Base-by-base conservation (phyloP, 371 early-diverging fungal species). In the Mortierella sp. region DNA sequence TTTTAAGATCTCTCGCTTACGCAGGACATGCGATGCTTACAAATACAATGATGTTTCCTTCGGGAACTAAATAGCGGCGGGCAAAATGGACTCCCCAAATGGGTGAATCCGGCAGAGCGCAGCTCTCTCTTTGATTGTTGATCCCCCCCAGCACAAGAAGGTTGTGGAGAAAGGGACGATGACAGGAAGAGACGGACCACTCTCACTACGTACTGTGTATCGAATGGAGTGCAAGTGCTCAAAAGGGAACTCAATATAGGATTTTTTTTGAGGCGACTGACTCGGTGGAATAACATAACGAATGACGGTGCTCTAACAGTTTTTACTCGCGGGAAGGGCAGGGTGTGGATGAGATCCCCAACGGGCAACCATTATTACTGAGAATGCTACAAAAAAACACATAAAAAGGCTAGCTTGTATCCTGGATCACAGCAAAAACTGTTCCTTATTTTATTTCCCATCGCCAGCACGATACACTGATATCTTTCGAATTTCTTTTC, bases 31-130 rank as follows among this genome's bases (percentile, higher is more conserved):
- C 63, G 63, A 63, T 63, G 63, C 35, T 63, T 63, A 32, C 35
- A 35, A 14, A 63, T 63, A 5, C 63, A 4, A 32, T 63, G 63
- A 63, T 11, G 27, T 10, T n/a, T 8, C 11, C 11, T n/a, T 63
- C 63, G 63, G 63, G 63, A 35, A 35, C 1, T 18, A 63, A 63
- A 16, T 32, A 11, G 29, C 29, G 32, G 29, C 63, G 63, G 35
- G 63, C 16, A 32, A 60, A 29, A 63, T 29, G 18, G 56, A 51
- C 18, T 51, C 51, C 51, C 63, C 63, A 38, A 65, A 65, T 65
- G 65, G 65, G 65, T 38, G 65, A 65, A 65, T 38, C 65, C 65
- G 65, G 65, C 65, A 65, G 65, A 65, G 65, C 65, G 65, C 65
- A 65, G 65, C 4, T n/a, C 3, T 32, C 32, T 4, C 8, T 29